Percentiles rank a stretch among this genome's conserved stretches.
Evolutionary conservation across 2,329 filamentous ascomycete species (phyloP).

Genomic region (Diplodia intermedia): DNA sequence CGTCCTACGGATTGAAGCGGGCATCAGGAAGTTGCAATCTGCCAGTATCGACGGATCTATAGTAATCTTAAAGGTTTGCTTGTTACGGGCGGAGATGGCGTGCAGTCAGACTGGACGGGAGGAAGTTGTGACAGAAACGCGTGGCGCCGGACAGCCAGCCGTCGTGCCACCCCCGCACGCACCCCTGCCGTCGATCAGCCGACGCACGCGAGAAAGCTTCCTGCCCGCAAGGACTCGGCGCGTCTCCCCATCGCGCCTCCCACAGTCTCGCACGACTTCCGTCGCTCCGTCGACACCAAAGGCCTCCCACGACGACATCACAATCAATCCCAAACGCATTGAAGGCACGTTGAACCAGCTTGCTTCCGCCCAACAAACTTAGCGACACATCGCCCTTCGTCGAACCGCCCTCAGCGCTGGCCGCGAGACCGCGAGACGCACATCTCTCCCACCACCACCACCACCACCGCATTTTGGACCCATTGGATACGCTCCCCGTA

Average conservation of each 20-base stretch:
- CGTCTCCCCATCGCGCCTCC: conserved; percentile 3
- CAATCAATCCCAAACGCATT: background rate
- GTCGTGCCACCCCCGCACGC: background rate
- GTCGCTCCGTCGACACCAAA: background rate
- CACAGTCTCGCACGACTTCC: background rate
- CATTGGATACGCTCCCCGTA: background rate
- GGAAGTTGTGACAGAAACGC: background rate
- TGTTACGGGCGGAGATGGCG: background rate
- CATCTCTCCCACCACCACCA: background rate
- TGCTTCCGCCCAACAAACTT: background rate
- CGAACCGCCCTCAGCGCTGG: background rate
- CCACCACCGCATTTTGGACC: background rate
- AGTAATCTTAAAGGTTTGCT: background rate
- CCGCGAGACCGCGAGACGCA: background rate
- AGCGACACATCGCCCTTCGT: background rate
- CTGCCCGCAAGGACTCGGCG: background rate
- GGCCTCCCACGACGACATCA: background rate
- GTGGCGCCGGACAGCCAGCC: background rate
- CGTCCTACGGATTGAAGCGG: background rate
- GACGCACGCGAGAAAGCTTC: background rate
- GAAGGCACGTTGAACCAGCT: background rate
- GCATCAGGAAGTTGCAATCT: background rate
- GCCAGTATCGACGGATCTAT: background rate
- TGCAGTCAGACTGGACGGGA: background rate
- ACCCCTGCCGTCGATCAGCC: conserved; percentile 8